These are phyloP conservation scores for Plasmodium fragile DNA, from an alignment of 169 alveolate genomes.

Conservation along the genomic window DNA sequence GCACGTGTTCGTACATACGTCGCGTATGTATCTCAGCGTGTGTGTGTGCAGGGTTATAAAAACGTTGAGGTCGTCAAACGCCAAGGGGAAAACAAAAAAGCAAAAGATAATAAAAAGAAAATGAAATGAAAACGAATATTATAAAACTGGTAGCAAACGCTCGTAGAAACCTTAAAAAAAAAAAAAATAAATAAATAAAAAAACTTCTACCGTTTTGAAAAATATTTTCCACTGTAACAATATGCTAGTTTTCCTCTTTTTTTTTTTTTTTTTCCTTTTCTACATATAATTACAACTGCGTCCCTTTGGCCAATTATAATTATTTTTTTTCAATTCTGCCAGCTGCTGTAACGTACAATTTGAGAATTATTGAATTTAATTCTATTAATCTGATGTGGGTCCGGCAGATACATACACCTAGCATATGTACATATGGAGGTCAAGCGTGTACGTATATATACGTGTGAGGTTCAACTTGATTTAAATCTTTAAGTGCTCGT, in stretches of 20 bases:
- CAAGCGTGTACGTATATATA: neutral
- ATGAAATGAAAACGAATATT: neutral
- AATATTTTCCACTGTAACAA: neutral
- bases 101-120: neutral
- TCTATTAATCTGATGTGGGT: neutral
- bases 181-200: neutral
- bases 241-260: neutral
- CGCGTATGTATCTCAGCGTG: neutral
- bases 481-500: neutral
- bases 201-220: neutral
- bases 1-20: neutral
- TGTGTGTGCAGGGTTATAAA: conserved; percentile 1
- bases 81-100: neutral
- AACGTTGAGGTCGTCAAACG: neutral
- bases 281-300: neutral
- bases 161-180: neutral
- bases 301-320: neutral
- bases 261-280: neutral
- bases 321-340: neutral
- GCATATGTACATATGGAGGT: neutral
- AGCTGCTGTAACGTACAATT: neutral
- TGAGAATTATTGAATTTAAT: neutral
- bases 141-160: neutral
- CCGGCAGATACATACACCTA: neutral
- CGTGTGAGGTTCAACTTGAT: neutral